Evolutionary conservation across 306 rosid species (phyloP).

Genomic region (Corylus avellana): DNA sequence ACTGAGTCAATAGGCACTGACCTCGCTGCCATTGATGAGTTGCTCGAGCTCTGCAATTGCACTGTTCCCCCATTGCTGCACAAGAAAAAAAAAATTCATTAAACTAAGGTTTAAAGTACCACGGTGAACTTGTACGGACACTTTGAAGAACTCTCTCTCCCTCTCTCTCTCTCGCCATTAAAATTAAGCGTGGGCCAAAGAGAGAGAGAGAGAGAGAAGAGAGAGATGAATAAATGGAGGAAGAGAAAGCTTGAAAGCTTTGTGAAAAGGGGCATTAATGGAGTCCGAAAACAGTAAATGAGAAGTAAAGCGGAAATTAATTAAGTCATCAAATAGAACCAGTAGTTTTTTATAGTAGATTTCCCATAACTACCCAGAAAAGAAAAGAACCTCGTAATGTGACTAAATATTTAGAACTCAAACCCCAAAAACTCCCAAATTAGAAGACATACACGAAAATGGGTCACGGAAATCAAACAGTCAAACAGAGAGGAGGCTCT

Average conservation of each 20-base stretch:
- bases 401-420: neutral
- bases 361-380: neutral
- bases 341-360: neutral
- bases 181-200: neutral
- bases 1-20: constrained; percentile 21
- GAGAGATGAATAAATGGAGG: neutral
- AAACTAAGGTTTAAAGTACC: neutral
- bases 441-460: neutral
- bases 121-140: neutral
- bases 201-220: neutral
- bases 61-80: constrained; percentile 51
- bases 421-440: neutral
- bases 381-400: neutral
- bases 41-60: constrained; percentile 62
- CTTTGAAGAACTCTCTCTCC: neutral
- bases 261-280: neutral
- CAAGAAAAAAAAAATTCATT: neutral
- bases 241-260: neutral
- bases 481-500: neutral
- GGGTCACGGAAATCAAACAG: neutral
- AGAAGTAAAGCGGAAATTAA: neutral
- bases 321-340: neutral
- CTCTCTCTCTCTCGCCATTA: neutral
- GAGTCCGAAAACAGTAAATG: neutral
- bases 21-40: constrained; percentile 84